phyloP scores from a whole-genome alignment of 2,329 filamentous ascomycete genomes.

The Fusarium sp. region DNA sequence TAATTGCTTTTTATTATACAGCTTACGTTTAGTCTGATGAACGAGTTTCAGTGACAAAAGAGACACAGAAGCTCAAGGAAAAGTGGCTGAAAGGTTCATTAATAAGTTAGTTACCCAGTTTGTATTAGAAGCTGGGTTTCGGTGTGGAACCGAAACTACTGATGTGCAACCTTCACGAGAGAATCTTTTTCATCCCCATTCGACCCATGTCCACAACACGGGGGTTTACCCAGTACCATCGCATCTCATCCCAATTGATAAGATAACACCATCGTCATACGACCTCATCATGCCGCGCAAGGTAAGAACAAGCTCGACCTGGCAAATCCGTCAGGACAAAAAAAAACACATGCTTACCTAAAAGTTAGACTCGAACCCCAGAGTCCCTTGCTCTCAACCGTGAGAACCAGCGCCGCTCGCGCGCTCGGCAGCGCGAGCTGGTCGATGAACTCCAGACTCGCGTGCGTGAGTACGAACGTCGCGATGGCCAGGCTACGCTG shows the following conservation, averaged over 20 bases:
- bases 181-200: constrained; percentile 14
- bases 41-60: background rate
- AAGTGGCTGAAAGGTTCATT: background rate
- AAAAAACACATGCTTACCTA: constrained; percentile 4
- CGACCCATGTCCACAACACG: background rate
- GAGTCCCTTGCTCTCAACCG: constrained; percentile 52
- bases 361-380: constrained; percentile 40
- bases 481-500: constrained; percentile 59
- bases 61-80: background rate
- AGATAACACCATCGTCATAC: background rate
- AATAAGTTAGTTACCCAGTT: background rate
- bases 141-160: constrained; percentile 27
- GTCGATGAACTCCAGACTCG: constrained; percentile 59
- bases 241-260: background rate
- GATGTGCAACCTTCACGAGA: background rate
- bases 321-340: background rate
- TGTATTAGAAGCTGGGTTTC: constrained; percentile 13
- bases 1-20: background rate
- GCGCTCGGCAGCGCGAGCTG: constrained; percentile 60
- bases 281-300: constrained; percentile 37
- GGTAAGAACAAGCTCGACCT: background rate
- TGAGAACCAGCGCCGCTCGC: constrained; percentile 62
- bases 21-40: too few species aligned
- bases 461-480: constrained; percentile 58
- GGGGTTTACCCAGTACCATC: background rate